Evolutionary conservation across 2,329 filamentous ascomycete species (phyloP), one percentile per base, ranked within the genome.

Genomic region (Emergomyces pasteurianus): DNA sequence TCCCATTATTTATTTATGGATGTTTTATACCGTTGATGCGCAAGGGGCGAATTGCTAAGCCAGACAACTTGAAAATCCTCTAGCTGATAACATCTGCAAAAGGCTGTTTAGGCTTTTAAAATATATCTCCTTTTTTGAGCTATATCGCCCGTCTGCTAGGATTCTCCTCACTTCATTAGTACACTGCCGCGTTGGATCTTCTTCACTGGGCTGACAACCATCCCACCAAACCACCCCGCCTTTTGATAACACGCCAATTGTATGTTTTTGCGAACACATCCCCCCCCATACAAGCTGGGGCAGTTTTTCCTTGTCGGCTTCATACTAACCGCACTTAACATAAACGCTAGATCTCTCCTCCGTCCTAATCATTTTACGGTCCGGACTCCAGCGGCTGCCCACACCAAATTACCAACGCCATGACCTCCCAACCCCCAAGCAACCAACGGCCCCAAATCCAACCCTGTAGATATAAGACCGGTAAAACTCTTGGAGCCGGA

Each of bases 391-490:
- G 40, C 53, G 5, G 36, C 53, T 42, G 53, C 31, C 21, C 21
- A 9, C 38, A 38, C 12, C 53, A 40, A 26, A 23, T 38, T 31
- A 56, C 47, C 58, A 43, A 31, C 46, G 28, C 21, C 3, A 59
- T 61, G 55, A 42, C 55, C 31, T 38, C 60, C 31, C 56, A 58
- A 59, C 53, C 59, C 21, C 43, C 23, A 46, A 58, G 16, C 57
- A 63, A 60, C 60, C 73, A 72, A 64, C 71, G 69, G 61, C 82
- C 86, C 2, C 86, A 91, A 74, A 85, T 97, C 65, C 92, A 97
- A 77, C 92, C 94, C 69, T 99, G 92, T 75, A 86, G 92, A 67
- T 99, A 99, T 82, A 99, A 97, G 80, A 96, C 95, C 7, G 94
- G 94, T 65, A 99, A 99, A 82, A 97, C 94, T 28, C 80, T 99